Evolutionary conservation across 208 protist species (phyloP), one percentile per base, ranked within the genome.

Genomic region (Herpetomonas muscarum): DNA sequence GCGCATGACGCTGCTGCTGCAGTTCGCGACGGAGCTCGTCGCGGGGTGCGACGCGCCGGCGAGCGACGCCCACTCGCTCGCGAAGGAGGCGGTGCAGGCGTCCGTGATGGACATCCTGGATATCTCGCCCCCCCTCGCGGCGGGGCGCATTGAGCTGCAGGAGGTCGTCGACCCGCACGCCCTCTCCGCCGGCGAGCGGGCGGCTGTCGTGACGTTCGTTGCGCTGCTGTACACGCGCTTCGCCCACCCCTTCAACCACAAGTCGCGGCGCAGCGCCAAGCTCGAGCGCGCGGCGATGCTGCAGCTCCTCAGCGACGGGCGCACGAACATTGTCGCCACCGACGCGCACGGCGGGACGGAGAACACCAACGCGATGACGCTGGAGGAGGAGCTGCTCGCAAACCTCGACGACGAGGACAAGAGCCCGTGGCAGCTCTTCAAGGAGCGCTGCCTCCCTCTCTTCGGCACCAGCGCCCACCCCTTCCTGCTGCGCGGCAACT

Each of bases 191-290:
- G 88, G 88, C 25, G 85, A 91, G 71, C 66, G 73, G 2, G 48
- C 69, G 36, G 59, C 85, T 1, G 48, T 80, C 10, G 51, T 93
- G 45, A 95, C 88, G 4, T 64, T 95, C 47, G 22, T 95, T 17
- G 74, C 85, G 9, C 72, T 95, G n/a, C 67, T 95, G 24, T 95
- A 95, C 70, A 72, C 81, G 7, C 82, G 88, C 49, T 95, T 95
- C 50, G 47, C 88, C 7, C 85, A 95, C 52, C 83, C 88, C 10
- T 95, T 95, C 64, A 85, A 95, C 57, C 88, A 95, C 70, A 95
- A 95, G 57, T 76, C 72, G 29, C 71, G 60, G 19, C 70, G 81
- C 46, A 79, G 74, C 64, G 85, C 85, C n/a, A 32, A 36, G 55
- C 51, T 83, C 32, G 88, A 95, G 61, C 53, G 67, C 0, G 79